Evolutionary conservation across 495 filamentous ascomycete genomes (phyloP), one percentile per base, ranked within the genome.

Genomic region (Penicillium longicatenatum): DNA sequence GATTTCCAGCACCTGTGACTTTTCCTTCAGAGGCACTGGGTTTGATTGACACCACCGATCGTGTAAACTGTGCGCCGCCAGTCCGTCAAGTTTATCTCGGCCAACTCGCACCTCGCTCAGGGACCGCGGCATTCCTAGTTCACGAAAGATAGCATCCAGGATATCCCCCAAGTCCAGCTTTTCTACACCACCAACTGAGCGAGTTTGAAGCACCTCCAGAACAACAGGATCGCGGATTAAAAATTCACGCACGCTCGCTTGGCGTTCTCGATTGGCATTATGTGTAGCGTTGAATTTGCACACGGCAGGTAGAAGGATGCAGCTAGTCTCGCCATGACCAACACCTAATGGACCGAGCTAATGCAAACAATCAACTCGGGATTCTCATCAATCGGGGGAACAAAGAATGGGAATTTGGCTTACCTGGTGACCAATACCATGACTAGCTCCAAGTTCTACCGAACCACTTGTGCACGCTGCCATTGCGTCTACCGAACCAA

Each of bases 341-440:
- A 87, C 84, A 2, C 85, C 86, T 8, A 87, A 63, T 0, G 85
- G 84, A 10, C 86, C 85, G 0, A 88, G 75, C 74, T 77, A 50
- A 3, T n/a, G 11, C 4, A 2, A 26, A 14, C 11, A 3, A 19
- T 46, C 50, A 58, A 50, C 33, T 45, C 29, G 11, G 14, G 46
- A 8, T 26, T 49, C 9, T 22, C 42, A 0, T 19, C 14, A 44
- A 50, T 52, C 6, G 10, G 16, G 1, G 3, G 26, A n/a, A 19
- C 7, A 39, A 46, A 26, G n/a, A 29, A 22, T n/a, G 26, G 26
- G 29, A 8, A 1, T 17, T 29, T 7, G n/a, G 57, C 50, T 57
- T 66, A 75, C 74, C 67, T 88, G 86, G 67, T 88, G 85, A 10
- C 86, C 86, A 64, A 88, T 88, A 1, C 80, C 86, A 68, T 89